These are phyloP conservation scores for Aspergillus flavus DNA, from an alignment of 2,329 filamentous ascomycete genomes.

Conservation along the genomic window DNA sequence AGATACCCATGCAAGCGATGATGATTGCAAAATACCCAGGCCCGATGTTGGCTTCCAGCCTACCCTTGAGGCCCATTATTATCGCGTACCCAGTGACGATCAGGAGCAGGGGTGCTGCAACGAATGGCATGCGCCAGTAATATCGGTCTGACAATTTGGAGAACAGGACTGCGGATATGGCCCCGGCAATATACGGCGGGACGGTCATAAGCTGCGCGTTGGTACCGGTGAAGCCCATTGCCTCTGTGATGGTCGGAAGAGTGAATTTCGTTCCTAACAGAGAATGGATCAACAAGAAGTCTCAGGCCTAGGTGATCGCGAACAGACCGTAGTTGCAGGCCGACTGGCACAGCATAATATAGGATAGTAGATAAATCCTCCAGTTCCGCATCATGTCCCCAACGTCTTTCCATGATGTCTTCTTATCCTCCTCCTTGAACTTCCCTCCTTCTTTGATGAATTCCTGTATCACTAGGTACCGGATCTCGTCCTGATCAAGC, in stretches of 20 bases:
- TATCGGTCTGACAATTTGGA: constrained; percentile 26
- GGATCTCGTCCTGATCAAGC: constrained; percentile 40
- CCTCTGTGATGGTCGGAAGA: constrained; percentile 42
- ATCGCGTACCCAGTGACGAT: constrained; percentile 21
- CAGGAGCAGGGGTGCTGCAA: constrained; percentile 19
- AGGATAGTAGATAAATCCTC: constrained; percentile 26
- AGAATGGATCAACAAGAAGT: constrained; percentile 19
- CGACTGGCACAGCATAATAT: constrained; percentile 30
- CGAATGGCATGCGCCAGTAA: constrained; percentile 30
- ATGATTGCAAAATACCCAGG: constrained; percentile 28
- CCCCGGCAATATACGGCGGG: constrained; percentile 29
- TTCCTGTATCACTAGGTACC: constrained; percentile 11
- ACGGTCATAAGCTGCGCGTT: constrained; percentile 36
- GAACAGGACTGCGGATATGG: constrained; percentile 27
- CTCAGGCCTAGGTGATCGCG: constrained; percentile 1
- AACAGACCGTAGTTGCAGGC: constrained; percentile 26
- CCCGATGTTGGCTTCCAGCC: constrained; percentile 22
- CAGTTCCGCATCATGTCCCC: constrained; percentile 11
- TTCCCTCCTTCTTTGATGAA: constrained; percentile 16
- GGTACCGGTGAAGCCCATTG: constrained; percentile 37
- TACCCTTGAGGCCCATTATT: constrained; percentile 25
- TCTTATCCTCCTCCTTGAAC: not conserved
- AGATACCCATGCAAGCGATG: constrained; percentile 27
- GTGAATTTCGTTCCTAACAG: constrained; percentile 38
- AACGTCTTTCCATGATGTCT: constrained; percentile 10